Percentiles rank a stretch among this genome's conserved stretches.
Evolutionary conservation across 495 filamentous ascomycete species (phyloP).

Genomic region (Talaromyces wortmannii): DNA sequence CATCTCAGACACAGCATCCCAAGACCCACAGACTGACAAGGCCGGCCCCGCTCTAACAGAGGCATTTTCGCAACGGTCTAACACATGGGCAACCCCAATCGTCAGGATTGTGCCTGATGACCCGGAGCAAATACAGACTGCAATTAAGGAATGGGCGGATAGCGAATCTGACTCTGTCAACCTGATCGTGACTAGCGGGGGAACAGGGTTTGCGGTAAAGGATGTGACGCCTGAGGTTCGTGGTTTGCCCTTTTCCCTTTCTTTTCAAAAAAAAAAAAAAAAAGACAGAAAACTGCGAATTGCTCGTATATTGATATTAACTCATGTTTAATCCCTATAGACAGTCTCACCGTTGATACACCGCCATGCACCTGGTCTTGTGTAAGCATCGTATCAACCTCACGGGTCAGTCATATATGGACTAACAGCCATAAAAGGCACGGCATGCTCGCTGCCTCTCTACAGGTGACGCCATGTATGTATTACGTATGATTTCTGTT

Average conservation of each 20-base stretch:
- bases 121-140: conserved; percentile 62
- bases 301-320: neutral
- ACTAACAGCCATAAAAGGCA: conserved; percentile 49
- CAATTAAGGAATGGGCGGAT: conserved; percentile 66
- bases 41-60: conserved; percentile 56
- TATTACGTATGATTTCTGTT: conserved; percentile 9
- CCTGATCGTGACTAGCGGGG: conserved; percentile 81
- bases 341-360: conserved; percentile 77
- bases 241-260: neutral
- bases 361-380: conserved; percentile 80
- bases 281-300: neutral
- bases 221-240: conserved; percentile 85
- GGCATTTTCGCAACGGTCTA: conserved; percentile 58
- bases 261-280: too few species aligned
- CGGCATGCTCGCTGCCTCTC: conserved; percentile 84
- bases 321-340: conserved; percentile 28
- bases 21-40: conserved; percentile 74
- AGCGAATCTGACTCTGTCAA: conserved; percentile 50
- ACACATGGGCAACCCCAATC: conserved; percentile 61
- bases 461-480: conserved; percentile 85
- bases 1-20: conserved; percentile 86
- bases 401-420: conserved; percentile 3
- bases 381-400: conserved; percentile 44
- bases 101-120: conserved; percentile 78
- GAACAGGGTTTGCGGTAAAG: conserved; percentile 86